Percentiles rank a stretch among this genome's conserved stretches.
phyloP scores from a whole-genome alignment of 306 rosid species.

The Mimosa bimucronata region DNA sequence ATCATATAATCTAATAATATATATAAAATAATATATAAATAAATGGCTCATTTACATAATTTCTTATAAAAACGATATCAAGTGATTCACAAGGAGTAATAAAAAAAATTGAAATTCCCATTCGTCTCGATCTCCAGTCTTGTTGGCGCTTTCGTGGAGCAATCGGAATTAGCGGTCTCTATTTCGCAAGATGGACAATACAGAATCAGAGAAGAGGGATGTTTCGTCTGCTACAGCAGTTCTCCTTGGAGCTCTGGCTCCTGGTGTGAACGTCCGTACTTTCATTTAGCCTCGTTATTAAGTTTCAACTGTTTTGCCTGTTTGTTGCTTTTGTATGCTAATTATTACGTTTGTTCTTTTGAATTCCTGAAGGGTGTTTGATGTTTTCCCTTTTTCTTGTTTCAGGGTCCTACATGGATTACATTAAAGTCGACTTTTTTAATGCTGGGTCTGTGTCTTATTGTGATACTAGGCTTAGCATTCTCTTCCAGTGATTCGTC shows the following conservation, averaged over 20 bases:
- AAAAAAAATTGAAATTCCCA: neutral
- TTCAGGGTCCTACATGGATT: slow-evolving; percentile 87
- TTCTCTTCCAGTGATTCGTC: slow-evolving; percentile 84
- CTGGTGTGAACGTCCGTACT: slow-evolving; percentile 79
- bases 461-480: slow-evolving; percentile 79
- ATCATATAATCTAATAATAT: too few relatives aligned
- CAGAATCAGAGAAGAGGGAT: slow-evolving; percentile 45
- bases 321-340: neutral
- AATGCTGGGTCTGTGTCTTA: slow-evolving; percentile 76
- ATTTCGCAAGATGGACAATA: slow-evolving; percentile 45
- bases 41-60: too few relatives aligned
- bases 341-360: neutral
- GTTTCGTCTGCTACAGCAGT: slow-evolving; percentile 82
- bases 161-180: slow-evolving; percentile 24
- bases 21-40: too few relatives aligned
- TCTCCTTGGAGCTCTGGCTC: slow-evolving; percentile 85
- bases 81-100: too few relatives aligned
- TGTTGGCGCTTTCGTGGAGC: neutral
- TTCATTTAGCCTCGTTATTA: neutral
- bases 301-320: neutral
- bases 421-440: slow-evolving; percentile 69
- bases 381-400: slow-evolving; percentile 1
- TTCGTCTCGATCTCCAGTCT: neutral
- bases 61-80: neutral
- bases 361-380: slow-evolving; percentile 4